Base-by-base conservation (phyloP, 192 early-diverging fungal genomes). In the Allomyces macrogynus region DNA sequence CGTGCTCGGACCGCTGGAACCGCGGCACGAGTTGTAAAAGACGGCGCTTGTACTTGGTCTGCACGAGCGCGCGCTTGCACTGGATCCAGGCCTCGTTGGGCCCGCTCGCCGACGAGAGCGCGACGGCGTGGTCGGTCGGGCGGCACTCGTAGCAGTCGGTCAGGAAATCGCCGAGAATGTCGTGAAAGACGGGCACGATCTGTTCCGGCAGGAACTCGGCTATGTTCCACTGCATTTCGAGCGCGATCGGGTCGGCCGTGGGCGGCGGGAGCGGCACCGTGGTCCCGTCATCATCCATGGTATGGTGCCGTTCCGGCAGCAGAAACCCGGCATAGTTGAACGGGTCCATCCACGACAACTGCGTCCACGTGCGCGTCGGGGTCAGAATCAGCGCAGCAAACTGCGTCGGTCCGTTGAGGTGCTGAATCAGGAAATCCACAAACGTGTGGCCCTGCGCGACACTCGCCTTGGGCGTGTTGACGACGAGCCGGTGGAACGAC, bases 271-370 rank as follows among this genome's bases (percentile, higher is more conserved):
- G 42, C 23, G 3, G 60, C 65, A 23, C 49, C 20, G 12, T 14
- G 49, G 9, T 14, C 16, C 20, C 49, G 5, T 57, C 49, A 1
- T 57, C 16, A 5, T 57, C 49, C 16, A 20, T 5, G 49, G 49
- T 57, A 3, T 14, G 20, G 12, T 3, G 49, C 49, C 49, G 16
- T n/a, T 14, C 16, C 16, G 12, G 20, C 49, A 57, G 74, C 5
- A 42, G 57, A 7, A 82, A 40, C 10, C 89, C 84, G 23, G 89
- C 92, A 71, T 82, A 92, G 73, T 98, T 98, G 66, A 81, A 80
- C 63, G 74, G 71, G 70, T 98, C 90, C 89, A 93, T 91, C 95
- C 95, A 98, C 44, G 94, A 54, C 65, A 93, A 63, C 44, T 84
- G 79, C 27, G 84, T 78, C 87, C 89, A 98, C 65, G 84, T 89